Evolutionary conservation across 2,329 filamentous ascomycete genomes (phyloP), one percentile per base, ranked within the genome.

Genomic region (Aureobasidium lini): DNA sequence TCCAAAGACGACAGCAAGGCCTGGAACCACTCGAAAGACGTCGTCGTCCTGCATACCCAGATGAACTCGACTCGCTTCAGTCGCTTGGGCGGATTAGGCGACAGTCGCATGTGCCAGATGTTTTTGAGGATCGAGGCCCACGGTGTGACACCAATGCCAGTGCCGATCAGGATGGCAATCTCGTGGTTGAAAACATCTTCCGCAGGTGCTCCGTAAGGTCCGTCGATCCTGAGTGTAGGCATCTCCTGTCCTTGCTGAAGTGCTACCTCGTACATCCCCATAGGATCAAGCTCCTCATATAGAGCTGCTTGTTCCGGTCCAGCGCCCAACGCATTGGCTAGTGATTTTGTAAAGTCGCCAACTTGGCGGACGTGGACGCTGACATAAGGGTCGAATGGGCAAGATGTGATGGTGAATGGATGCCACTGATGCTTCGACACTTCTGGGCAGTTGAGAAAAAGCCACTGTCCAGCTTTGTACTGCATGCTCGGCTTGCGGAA

Each of bases 1-100:
- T 99, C 94, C 23, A 99, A 87, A 0, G 90, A 95, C 0, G 89
- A 89, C 15, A 99, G 83, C 0, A 99, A 84, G 1, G 89, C 91
- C 72, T 99, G 94, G 80, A 99, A 97, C 94, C 94, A 99, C 76
- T 97, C 94, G 69, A 99, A 99, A 0, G 92, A 96, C 36, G 84
- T 88, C 0, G 92, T 96, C 70, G 96, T 92, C 73, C 89, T 94
- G 82, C 93, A 96, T 54, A 97, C 87, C 94, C 94, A 99, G 78
- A 99, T 95, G 75, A 99, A 99, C 73, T 99, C 94, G 34, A 99
- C 93, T 72, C 94, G 88, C 61, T 91, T 89, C 48, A 99, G 86
- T 70, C 93, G 89, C 52, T 84, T 85, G 1, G 93, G 92, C 28
- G 92, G 90, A 77, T 96, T 94, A 7, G 93, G 92, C 15, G 87